Conservation (phyloP, 1,284 basidiomycete genomes). For the Heimioporus retisporus region DNA sequence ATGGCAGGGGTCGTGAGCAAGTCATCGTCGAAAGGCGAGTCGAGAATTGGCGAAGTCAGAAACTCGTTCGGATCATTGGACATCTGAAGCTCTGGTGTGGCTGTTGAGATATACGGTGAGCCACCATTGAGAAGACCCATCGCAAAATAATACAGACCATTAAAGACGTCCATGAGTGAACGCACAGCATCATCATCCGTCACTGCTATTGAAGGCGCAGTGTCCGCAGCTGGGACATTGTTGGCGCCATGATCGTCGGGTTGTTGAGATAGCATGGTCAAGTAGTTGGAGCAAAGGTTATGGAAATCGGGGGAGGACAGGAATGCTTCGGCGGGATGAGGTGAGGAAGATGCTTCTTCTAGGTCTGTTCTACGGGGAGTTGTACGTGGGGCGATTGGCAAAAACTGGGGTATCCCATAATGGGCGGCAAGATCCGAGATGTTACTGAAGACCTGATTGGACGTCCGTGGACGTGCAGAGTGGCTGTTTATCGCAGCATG, state of each 20-base stretch:
- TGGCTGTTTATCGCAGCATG: constrained; percentile 58
- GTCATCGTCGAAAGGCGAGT: constrained; percentile 66
- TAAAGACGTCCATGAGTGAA: constrained; percentile 55
- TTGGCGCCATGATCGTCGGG: constrained; percentile 38
- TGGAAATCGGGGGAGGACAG: constrained; percentile 44
- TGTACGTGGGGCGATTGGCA: constrained; percentile 73
- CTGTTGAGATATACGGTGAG: constrained; percentile 26
- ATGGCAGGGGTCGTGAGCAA: constrained; percentile 65
- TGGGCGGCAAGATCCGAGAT: constrained; percentile 72
- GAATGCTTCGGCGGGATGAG: constrained; percentile 25
- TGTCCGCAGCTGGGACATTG: constrained; percentile 26
- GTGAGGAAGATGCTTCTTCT: constrained; percentile 34
- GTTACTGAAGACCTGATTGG: constrained; percentile 56
- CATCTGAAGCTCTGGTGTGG: constrained; percentile 51
- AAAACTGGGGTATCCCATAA: constrained; percentile 77
- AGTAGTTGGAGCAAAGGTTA: constrained; percentile 55
- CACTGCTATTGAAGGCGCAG: constrained; percentile 29
- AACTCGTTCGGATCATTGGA: constrained; percentile 48
- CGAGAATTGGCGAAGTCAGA: constrained; percentile 60
- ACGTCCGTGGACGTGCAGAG: constrained; percentile 54
- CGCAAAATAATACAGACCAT: constrained; percentile 42
- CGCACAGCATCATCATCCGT: constrained; percentile 46
- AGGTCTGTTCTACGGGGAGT: constrained; percentile 54
- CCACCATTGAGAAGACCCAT: rapidly evolving
- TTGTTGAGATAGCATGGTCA: constrained; percentile 59